Evolutionary conservation across 1,284 basidiomycete genomes (phyloP), one percentile per base, ranked within the genome.

Genomic region (Microbotryum intermedium): DNA sequence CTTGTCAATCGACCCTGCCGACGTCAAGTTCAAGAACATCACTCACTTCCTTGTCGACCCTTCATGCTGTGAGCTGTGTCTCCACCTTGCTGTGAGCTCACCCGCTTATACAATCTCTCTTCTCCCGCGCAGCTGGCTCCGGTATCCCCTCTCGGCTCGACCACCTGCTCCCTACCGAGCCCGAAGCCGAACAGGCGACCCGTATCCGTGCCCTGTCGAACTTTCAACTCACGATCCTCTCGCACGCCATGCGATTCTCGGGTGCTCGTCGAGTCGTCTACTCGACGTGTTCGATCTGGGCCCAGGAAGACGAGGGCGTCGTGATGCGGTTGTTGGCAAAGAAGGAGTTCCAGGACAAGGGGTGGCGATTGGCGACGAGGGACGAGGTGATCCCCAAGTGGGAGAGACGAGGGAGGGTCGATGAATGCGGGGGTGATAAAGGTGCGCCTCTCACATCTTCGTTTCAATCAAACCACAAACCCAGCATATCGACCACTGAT

Each of bases 271-370:
- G 83, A 66, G 88, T 97, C 61, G 91, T 93, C 20, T 98, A 98
- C 76, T 97, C 92, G 23, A 98, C 94, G 13, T 97, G 94, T 75
- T 94, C 90, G 61, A 80, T 97, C 50, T 87, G 98, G 74, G 82
- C 86, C 8, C 81, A 82, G 53, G 95, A 99, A 73, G 94, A 99
- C 75, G 95, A 99, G 69, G 78, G 80, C 21, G 88, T 90, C 39
- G 85, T 90, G 2, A 77, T 82, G n/a, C 78, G 81, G 56, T 85
- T 86, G 1, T 28, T 97, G 42, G 77, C 77, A 53, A 85, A 85
- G 25, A 79, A 82, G 18, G 86, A 90, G 72, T 86, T 86, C 25
- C 69, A 72, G 43, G 70, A 70, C 21, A 79, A 78, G 47, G 75
- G 75, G 2, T 95, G 92, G 78, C 73, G 67, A 29, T 80, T 95